Percentiles rank a stretch among this genome's conserved stretches.
Evolutionary conservation across 1,284 basidiomycete genomes (phyloP).

Genomic region (Stereum hirsutum): DNA sequence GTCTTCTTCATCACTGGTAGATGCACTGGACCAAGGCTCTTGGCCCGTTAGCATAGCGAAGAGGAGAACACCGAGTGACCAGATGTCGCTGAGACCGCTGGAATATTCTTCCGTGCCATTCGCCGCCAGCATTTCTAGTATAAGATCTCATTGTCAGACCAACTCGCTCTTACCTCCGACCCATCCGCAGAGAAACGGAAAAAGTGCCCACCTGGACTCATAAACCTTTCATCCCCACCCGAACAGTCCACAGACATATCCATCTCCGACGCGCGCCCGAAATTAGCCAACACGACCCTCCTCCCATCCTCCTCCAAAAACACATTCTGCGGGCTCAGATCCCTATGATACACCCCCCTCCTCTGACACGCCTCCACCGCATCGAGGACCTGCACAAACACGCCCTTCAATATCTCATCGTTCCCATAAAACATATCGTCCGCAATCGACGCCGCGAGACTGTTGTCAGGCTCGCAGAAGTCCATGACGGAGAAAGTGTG

Average conservation of each 20-base stretch:
- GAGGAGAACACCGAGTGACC: constrained; percentile 57
- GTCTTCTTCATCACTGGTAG: constrained; percentile 16
- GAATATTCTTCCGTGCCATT: constrained; percentile 16
- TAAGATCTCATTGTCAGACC: background rate
- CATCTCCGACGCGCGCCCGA: constrained; percentile 57
- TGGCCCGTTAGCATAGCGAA: constrained; percentile 78
- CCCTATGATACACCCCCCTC: constrained; percentile 57
- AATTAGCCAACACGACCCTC: constrained; percentile 52
- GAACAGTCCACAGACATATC: constrained; percentile 41
- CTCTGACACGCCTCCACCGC: constrained; percentile 53
- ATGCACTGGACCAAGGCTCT: constrained; percentile 83
- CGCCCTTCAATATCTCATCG: constrained; percentile 38
- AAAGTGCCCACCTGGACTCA: constrained; percentile 42
- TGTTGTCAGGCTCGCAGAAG: constrained; percentile 53
- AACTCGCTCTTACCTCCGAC: too few relatives aligned
- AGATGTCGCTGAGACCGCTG: constrained; percentile 65
- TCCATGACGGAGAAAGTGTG: constrained; percentile 62
- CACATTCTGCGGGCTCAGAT: constrained; percentile 73
- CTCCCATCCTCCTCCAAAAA: constrained; percentile 38
- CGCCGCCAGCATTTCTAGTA: constrained; percentile 13
- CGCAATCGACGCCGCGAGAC: constrained; percentile 52
- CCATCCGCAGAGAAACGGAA: too few relatives aligned
- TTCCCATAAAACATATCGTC: constrained; percentile 37
- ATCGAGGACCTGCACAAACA: constrained; percentile 54
- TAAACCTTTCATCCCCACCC: constrained; percentile 44